Evolutionary conservation across 305 asterid genomes (phyloP).

Genomic region (Fraxinus floribunda): DNA sequence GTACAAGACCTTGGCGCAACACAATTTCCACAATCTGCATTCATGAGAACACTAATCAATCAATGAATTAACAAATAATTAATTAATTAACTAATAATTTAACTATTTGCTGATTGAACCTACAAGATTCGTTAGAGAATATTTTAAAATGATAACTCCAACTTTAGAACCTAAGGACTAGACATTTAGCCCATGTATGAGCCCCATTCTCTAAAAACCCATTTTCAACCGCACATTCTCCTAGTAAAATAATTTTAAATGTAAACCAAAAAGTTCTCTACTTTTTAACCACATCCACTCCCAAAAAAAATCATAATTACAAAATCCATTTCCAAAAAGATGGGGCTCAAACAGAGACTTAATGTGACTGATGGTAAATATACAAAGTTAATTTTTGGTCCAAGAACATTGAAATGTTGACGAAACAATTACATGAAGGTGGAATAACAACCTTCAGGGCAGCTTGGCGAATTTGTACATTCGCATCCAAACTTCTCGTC

Average conservation of each 20-base stretch:
- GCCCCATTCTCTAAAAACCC: not conserved
- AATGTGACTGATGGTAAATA: not conserved
- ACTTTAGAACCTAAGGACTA: conserved; percentile 15
- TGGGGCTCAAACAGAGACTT: not conserved
- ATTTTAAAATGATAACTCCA: conserved; percentile 10
- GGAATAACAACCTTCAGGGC: conserved; percentile 73
- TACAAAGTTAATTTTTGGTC: not conserved
- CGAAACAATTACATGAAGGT: not conserved
- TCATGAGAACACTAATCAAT: conserved; percentile 27
- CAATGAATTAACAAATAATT: conserved; percentile 1
- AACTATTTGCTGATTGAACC: conserved; percentile 18
- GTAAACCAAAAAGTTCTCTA: not conserved
- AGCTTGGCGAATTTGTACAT: conserved; percentile 81
- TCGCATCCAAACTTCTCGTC: conserved; percentile 79
- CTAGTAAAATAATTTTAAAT: not conserved
- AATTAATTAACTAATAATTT: not conserved
- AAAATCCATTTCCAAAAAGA: not conserved
- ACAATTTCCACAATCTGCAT: conserved; percentile 91
- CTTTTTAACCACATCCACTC: not conserved
- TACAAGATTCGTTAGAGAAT: conserved; percentile 1
- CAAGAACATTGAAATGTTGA: conserved; percentile 17
- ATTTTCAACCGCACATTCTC: not conserved
- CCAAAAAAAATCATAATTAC: not conserved
- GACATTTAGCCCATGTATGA: conserved; percentile 1
- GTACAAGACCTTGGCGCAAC: conserved; percentile 98